phyloP scores from a whole-genome alignment of 2,329 filamentous ascomycete genomes.

The Calonectria pseudoturangicola region DNA sequence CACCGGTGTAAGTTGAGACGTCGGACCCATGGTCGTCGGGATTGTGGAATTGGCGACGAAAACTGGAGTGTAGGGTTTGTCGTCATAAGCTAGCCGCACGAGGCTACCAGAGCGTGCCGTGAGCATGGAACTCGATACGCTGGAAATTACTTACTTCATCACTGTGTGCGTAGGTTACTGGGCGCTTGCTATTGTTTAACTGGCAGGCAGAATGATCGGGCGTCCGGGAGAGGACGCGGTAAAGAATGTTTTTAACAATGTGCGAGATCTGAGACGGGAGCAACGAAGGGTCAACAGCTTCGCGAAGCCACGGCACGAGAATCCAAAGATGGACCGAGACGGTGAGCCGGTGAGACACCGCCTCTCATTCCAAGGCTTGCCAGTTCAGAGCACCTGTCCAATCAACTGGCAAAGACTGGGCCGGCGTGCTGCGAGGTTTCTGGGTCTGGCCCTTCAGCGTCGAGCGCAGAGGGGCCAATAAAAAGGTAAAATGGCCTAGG shows the following conservation, averaged over 20 bases:
- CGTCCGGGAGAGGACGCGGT: conserved; percentile 34
- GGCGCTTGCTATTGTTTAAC: conserved; percentile 35
- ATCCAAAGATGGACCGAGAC: conserved; percentile 48
- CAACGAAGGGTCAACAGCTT: conserved; percentile 34
- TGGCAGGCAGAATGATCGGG: conserved; percentile 36
- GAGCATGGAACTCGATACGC: conserved; percentile 3
- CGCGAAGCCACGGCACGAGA: conserved; percentile 44
- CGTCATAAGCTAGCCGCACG: conserved; percentile 4
- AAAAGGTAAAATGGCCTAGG: conserved; percentile 35
- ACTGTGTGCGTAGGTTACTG: conserved; percentile 19
- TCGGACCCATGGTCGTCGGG: conserved; percentile 9
- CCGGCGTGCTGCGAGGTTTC: conserved; percentile 32
- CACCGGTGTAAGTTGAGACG: conserved; percentile 16
- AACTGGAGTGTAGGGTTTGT: conserved; percentile 7
- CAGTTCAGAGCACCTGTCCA: conserved; percentile 39
- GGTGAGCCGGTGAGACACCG: conserved; percentile 44
- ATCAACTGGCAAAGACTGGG: conserved; percentile 42
- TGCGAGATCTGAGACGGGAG: conserved; percentile 51
- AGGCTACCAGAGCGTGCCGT: background rate
- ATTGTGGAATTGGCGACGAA: conserved; percentile 29
- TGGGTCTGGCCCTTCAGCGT: conserved; percentile 21
- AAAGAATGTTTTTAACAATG: conserved; percentile 36
- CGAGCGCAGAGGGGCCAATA: conserved; percentile 30
- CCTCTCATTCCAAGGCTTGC: conserved; percentile 39
- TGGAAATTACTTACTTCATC: conserved; percentile 35